These are phyloP conservation scores for Solanum lycopersicoides DNA, from an alignment of 257 asterid genomes.

Conservation along the genomic window DNA sequence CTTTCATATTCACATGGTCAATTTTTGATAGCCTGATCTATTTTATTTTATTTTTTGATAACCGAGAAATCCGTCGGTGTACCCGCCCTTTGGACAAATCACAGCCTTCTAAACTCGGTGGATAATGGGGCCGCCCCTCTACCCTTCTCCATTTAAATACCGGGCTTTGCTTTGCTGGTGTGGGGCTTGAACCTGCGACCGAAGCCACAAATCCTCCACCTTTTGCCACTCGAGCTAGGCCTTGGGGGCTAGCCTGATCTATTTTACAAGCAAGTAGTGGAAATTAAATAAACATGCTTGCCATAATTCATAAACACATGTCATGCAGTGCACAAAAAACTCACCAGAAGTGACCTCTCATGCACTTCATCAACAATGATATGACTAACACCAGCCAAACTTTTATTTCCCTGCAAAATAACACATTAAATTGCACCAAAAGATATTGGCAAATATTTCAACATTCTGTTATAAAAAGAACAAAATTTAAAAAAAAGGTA, in stretches of 20 bases:
- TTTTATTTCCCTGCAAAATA: conserved; percentile 73
- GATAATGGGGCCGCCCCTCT: too few species aligned
- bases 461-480: background rate
- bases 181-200: too few species aligned
- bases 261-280: background rate
- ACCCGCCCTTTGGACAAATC: too few species aligned
- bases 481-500: background rate
- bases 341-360: conserved; percentile 96
- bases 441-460: background rate
- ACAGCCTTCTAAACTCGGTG: too few species aligned
- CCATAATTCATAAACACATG: background rate
- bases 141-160: too few species aligned
- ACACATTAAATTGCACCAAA: conserved; percentile 5
- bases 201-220: too few species aligned
- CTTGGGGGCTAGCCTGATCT: background rate
- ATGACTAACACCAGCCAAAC: conserved; percentile 75
- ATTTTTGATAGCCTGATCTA: background rate
- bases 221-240: too few species aligned
- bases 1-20: background rate
- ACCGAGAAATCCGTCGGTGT: too few species aligned
- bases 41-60: too few species aligned
- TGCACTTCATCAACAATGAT: conserved; percentile 98
- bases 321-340: conserved; percentile 14
- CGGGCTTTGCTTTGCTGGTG: too few species aligned
- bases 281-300: background rate